phyloP scores from a whole-genome alignment of 2,329 filamentous ascomycete species.

The Biscogniauxia sp. region DNA sequence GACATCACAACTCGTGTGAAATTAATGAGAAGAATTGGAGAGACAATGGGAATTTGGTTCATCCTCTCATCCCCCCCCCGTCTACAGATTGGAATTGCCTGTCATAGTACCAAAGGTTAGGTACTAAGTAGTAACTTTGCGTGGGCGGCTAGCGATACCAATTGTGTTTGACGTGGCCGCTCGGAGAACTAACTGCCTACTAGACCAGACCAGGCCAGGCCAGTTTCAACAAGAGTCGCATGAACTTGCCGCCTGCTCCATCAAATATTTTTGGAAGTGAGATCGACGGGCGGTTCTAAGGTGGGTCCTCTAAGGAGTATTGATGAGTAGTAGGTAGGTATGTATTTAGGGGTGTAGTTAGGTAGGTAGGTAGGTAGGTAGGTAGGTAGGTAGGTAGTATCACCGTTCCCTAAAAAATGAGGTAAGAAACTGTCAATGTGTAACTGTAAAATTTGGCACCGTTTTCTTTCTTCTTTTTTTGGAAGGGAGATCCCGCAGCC shows the following conservation, averaged over 20 bases:
- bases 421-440: too few relatives aligned
- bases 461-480: too few relatives aligned
- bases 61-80: too few relatives aligned
- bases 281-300: neutral
- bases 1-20: neutral
- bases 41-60: too few relatives aligned
- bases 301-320: neutral
- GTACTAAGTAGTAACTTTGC: too few relatives aligned
- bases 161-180: constrained; percentile 13
- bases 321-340: too few relatives aligned
- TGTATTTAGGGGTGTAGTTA: neutral
- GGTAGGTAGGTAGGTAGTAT: neutral
- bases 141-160: constrained; percentile 21
- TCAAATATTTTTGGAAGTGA: neutral
- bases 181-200: neutral
- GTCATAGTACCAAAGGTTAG: too few relatives aligned
- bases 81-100: neutral
- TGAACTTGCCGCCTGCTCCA: constrained; percentile 11
- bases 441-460: too few relatives aligned
- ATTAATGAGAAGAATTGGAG: neutral
- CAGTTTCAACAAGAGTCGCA: constrained; percentile 4
- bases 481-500: too few relatives aligned
- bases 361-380: too few relatives aligned
- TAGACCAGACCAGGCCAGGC: constrained; percentile 6
- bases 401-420: too few relatives aligned